Percentiles rank a stretch among this genome's conserved stretches.
Evolutionary conservation across 2,329 filamentous ascomycete genomes (phyloP).

Genomic region (Lojkania enalia): DNA sequence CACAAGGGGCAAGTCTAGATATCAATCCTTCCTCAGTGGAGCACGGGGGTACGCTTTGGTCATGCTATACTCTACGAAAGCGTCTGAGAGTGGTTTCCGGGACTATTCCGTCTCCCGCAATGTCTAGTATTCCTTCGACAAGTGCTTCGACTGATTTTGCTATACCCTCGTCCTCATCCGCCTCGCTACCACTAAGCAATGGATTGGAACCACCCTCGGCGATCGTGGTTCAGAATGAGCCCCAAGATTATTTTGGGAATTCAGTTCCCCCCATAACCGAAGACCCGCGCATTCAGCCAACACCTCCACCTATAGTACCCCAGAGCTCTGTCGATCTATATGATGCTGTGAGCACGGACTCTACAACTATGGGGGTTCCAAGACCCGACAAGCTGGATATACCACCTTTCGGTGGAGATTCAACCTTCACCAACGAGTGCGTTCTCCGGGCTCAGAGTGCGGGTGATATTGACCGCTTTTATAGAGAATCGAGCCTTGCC

Average conservation of each 20-base stretch:
- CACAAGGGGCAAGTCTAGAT: slow-evolving; percentile 57
- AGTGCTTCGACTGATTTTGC: slow-evolving; percentile 38
- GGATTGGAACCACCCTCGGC: slow-evolving; percentile 15
- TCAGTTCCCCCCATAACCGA: slow-evolving; percentile 20
- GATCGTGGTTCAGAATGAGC: slow-evolving; percentile 25
- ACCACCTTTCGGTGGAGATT: slow-evolving; percentile 25
- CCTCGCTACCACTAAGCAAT: slow-evolving; percentile 16
- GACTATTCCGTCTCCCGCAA: slow-evolving; percentile 13
- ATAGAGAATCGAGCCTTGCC: slow-evolving; percentile 29
- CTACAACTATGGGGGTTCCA: slow-evolving; percentile 4
- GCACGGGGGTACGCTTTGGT: slow-evolving; percentile 71
- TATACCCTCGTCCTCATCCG: slow-evolving; percentile 29
- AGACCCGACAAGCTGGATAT: slow-evolving; percentile 23
- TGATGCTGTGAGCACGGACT: slow-evolving; percentile 7
- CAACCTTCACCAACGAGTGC: slow-evolving; percentile 45
- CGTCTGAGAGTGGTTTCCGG: slow-evolving; percentile 71
- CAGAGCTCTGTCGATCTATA: slow-evolving; percentile 10
- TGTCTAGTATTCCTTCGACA: slow-evolving; percentile 33
- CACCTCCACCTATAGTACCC: slow-evolving; percentile 11
- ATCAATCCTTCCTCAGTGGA: slow-evolving; percentile 53
- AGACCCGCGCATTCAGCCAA: slow-evolving; percentile 14
- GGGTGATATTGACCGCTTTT: slow-evolving; percentile 46
- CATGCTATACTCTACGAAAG: slow-evolving; percentile 68
- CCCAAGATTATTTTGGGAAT: slow-evolving; percentile 49
- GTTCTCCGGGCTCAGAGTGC: slow-evolving; percentile 46